These are phyloP conservation scores for Letharia columbiana DNA, from an alignment of 495 filamentous ascomycete genomes.

Conservation along the genomic window DNA sequence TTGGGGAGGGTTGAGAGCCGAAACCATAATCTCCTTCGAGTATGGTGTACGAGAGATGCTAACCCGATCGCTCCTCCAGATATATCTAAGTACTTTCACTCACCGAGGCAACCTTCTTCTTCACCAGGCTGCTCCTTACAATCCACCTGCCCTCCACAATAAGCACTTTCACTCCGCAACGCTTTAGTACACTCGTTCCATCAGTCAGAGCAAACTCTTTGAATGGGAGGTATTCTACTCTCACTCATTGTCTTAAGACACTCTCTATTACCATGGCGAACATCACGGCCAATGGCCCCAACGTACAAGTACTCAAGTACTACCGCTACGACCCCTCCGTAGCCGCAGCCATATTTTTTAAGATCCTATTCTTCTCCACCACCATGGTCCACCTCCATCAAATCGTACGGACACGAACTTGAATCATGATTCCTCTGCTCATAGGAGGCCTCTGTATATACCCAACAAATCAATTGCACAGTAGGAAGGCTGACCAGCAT, in stretches of 20 bases:
- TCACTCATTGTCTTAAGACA: not conserved
- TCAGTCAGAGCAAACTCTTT: not conserved
- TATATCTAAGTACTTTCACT: no score
- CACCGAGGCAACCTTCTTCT: no score
- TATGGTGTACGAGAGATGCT: no score
- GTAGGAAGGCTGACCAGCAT: not conserved
- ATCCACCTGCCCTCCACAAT: no score
- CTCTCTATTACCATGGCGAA: not conserved
- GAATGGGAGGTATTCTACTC: no score
- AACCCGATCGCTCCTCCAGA: no score
- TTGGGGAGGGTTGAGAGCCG: no score
- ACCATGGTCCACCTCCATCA: conserved; percentile 43
- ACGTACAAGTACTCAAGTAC: conserved; percentile 3
- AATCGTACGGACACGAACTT: conserved; percentile 40
- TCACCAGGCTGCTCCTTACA: no score
- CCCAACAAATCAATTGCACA: not conserved
- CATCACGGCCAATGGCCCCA: not conserved
- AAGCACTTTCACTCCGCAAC: no score
- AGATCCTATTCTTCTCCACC: conserved; percentile 41
- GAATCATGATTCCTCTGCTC: conserved; percentile 54
- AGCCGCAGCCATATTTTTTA: conserved; percentile 39
- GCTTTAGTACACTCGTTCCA: not conserved
- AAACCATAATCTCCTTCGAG: no score
- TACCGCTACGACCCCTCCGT: conserved; percentile 41
- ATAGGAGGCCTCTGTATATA: conserved; percentile 39